These are phyloP conservation scores for Metschnikowia continentalis DNA, from an alignment of 805 yeast species.

Conservation along the genomic window DNA sequence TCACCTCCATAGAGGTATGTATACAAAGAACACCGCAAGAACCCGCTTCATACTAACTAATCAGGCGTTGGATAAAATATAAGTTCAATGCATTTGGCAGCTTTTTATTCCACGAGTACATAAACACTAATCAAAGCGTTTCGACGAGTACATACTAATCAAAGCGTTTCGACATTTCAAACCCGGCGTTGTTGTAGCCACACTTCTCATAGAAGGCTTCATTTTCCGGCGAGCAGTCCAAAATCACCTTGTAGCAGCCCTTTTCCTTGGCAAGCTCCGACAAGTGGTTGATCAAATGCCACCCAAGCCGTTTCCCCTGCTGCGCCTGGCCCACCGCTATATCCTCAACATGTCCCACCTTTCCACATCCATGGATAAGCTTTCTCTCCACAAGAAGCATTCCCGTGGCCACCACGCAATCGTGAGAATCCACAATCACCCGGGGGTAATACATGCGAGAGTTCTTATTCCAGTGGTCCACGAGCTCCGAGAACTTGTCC, in stretches of 20 bases:
- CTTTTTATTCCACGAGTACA: neutral
- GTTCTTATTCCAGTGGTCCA: conserved; percentile 55
- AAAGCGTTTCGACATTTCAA: conserved; percentile 60
- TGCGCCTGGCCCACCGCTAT: conserved; percentile 71
- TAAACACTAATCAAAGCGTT: conserved; percentile 29
- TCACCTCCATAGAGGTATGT: conserved; percentile 65
- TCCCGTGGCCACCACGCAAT: conserved; percentile 76
- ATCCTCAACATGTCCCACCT: conserved; percentile 93
- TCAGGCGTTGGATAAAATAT: conserved; percentile 9
- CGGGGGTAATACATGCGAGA: conserved; percentile 58
- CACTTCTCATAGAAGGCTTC: conserved; percentile 86
- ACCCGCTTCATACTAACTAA: conserved; percentile 4
- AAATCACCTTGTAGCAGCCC: conserved; percentile 84
- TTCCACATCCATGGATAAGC: conserved; percentile 77
- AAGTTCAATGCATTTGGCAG: neutral
- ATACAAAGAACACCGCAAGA: neutral
- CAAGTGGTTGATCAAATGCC: conserved; percentile 57
- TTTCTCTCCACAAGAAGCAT: conserved; percentile 76
- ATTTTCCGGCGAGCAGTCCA: conserved; percentile 84
- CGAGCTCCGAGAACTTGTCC: conserved; percentile 45
- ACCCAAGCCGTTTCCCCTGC: conserved; percentile 84
- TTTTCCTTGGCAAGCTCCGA: conserved; percentile 50
- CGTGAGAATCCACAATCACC: conserved; percentile 56
- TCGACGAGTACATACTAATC: conserved; percentile 33
- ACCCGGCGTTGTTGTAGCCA: conserved; percentile 63